Percentiles rank a stretch among this genome's conserved stretches.
phyloP scores from a whole-genome alignment of 73 alveolate species.

The Halteria grandinella region DNA sequence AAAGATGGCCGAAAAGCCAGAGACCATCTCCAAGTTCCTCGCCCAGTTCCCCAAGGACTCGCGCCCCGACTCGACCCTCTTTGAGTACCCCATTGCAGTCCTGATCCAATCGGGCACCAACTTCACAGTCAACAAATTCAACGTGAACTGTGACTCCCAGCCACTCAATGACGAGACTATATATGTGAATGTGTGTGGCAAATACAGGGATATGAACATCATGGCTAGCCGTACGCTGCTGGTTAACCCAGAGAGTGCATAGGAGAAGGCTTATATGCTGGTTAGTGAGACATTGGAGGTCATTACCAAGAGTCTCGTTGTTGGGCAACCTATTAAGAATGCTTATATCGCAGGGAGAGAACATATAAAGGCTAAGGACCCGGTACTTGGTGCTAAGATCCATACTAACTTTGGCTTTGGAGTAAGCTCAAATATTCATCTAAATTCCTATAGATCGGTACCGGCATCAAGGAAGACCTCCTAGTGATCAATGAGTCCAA shows the following conservation, averaged over 20 bases:
- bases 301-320: conserved; percentile 59
- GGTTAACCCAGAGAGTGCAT: conserved; percentile 84
- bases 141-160: conserved; percentile 74
- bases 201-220: conserved; percentile 90
- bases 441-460: conserved; percentile 45
- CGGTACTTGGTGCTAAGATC: conserved; percentile 29
- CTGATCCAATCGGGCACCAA: conserved; percentile 88
- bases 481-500: conserved; percentile 67
- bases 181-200: conserved; percentile 78
- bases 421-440: background rate
- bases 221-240: conserved; percentile 89
- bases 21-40: conserved; percentile 64
- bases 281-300: conserved; percentile 77
- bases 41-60: conserved; percentile 47
- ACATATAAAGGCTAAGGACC: conserved; percentile 43
- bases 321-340: conserved; percentile 50
- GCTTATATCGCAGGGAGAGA: conserved; percentile 53
- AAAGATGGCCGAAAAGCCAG: conserved; percentile 69
- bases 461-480: conserved; percentile 41
- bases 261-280: conserved; percentile 81
- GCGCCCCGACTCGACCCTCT: conserved; percentile 57
- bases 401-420: conserved; percentile 57
- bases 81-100: conserved; percentile 65
- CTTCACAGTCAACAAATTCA: conserved; percentile 68
- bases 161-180: conserved; percentile 82